Evolutionary conservation across 2,329 filamentous ascomycete species (phyloP), one percentile per base, ranked within the genome.

Genomic region (Aureobasidium sp.): DNA sequence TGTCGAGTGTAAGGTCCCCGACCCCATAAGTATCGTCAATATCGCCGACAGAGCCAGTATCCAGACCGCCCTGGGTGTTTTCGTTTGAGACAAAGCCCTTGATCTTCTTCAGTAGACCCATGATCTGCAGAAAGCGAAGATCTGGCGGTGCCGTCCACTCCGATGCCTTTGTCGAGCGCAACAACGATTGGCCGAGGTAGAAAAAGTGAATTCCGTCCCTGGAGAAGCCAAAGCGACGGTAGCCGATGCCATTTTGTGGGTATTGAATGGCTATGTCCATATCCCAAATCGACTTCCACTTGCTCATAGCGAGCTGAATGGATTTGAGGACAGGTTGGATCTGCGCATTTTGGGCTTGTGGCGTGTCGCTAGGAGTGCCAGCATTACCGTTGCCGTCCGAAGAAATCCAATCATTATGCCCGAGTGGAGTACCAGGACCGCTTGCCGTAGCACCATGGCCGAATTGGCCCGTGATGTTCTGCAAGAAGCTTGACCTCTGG

Each of bases 241-340:
- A 81, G n/a, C 77, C 77, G 6, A 76, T 70, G n/a, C 75, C 76
- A 6, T 72, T 69, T 27, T 76, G 82, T 7, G 85, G 83, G 64
- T 89, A 90, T 69, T 91, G 87, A 40, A 81, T 75, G 14, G 80
- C 77, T 77, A 89, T 85, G 67, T 91, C 88, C 62, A 78, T 74
- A 70, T 90, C 87, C 87, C 88, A 90, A 64, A 81, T 82, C 19
- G 77, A 77, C 74, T 90, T 90, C 82, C 88, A 90, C 68, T 88
- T 87, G 65, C 86, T 83, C 44, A 91, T 77, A 17, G 86, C 86
- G 50, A 72, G 73, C 56, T 74, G 76, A 22, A 78, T 76, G 5
- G 74, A 72, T 63, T 76, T 75, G 65, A 78, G 75, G 39, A 79
- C 79, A 48, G 77, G 77, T 57, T 83, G 75, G 3, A 75, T 73